Percentiles rank a stretch among this genome's conserved stretches.
These are phyloP conservation scores for Nigrospora oryzae DNA, from an alignment of 2,329 filamentous ascomycete genomes.

Conservation along the genomic window DNA sequence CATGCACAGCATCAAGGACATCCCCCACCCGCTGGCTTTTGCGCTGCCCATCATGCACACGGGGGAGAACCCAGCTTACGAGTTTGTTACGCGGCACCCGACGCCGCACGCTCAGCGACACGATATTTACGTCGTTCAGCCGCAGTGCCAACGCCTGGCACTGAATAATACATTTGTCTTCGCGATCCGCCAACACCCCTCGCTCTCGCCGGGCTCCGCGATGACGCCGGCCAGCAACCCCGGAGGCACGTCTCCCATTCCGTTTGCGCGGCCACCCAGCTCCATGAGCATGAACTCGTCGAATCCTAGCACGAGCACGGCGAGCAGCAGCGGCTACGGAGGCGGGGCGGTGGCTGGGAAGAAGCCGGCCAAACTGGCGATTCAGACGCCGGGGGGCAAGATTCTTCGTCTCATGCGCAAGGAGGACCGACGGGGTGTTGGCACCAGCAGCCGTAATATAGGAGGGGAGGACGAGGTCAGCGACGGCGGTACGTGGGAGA, in stretches of 20 bases:
- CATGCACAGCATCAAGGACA: slow-evolving; percentile 96
- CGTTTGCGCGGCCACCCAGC: slow-evolving; percentile 51
- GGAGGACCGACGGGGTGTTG: slow-evolving; percentile 54
- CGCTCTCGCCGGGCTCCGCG: slow-evolving; percentile 27
- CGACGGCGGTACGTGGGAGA: slow-evolving; percentile 76
- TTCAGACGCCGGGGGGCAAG: slow-evolving; percentile 90
- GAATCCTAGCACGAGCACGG: slow-evolving; percentile 44
- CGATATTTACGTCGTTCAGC: slow-evolving; percentile 93
- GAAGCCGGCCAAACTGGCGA: slow-evolving; percentile 92
- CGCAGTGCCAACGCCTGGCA: slow-evolving; percentile 80
- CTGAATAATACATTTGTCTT: slow-evolving; percentile 98
- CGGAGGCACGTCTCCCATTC: slow-evolving; percentile 46
- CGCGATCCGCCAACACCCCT: slow-evolving; percentile 85
- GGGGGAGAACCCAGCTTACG: slow-evolving; percentile 88
- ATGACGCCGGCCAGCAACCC: slow-evolving; percentile 39
- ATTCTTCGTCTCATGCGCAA: slow-evolving; percentile 83
- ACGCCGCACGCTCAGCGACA: slow-evolving; percentile 96
- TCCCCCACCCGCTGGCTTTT: slow-evolving; percentile 84
- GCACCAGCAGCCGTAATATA: slow-evolving; percentile 25
- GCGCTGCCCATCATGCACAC: slow-evolving; percentile 84
- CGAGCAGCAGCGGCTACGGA: slow-evolving; percentile 34
- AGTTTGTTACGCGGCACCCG: slow-evolving; percentile 86
- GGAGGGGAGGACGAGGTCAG: slow-evolving; percentile 47
- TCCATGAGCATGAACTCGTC: slow-evolving; percentile 58
- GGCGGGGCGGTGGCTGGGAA: slow-evolving; percentile 33